Evolutionary conservation across 768 basidiomycete genomes (phyloP).

Genomic region (Cystoderma amianthinum): DNA sequence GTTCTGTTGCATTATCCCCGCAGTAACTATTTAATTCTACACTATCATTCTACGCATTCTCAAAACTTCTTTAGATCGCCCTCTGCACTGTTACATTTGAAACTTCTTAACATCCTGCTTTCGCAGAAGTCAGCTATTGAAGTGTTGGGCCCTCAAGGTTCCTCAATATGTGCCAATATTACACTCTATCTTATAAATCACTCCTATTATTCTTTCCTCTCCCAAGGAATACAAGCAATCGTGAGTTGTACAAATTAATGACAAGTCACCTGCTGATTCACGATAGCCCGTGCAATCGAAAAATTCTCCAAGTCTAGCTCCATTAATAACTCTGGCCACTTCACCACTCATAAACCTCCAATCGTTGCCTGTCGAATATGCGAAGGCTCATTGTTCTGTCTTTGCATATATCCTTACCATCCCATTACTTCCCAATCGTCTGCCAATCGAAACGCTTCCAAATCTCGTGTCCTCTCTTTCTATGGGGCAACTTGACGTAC

Average conservation of each 20-base stretch:
- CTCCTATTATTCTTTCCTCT: conserved; percentile 38
- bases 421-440: conserved; percentile 72
- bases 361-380: conserved; percentile 14
- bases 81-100: conserved; percentile 38
- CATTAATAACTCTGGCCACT: conserved; percentile 39
- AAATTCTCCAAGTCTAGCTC: conserved; percentile 40
- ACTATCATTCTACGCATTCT: conserved; percentile 1
- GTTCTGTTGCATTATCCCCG: conserved; percentile 39
- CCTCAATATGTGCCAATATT: conserved; percentile 22
- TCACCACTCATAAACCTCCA: conserved; percentile 27
- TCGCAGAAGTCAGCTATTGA: conserved; percentile 15
- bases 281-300: conserved; percentile 54
- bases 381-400: conserved; percentile 29
- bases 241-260: conserved; percentile 37
- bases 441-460: conserved; percentile 56
- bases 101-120: conserved; percentile 42
- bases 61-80: conserved; percentile 32
- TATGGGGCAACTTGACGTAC: conserved; percentile 23
- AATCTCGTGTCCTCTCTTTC: conserved; percentile 63
- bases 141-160: conserved; percentile 22
- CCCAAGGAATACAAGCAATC: conserved; percentile 34
- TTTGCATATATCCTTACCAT: conserved; percentile 59
- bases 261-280: too few species aligned
- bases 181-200: conserved; percentile 38
- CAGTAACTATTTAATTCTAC: conserved; percentile 29